phyloP scores from a whole-genome alignment of 495 filamentous ascomycete species.

The Massariosphaeria phaeospora region DNA sequence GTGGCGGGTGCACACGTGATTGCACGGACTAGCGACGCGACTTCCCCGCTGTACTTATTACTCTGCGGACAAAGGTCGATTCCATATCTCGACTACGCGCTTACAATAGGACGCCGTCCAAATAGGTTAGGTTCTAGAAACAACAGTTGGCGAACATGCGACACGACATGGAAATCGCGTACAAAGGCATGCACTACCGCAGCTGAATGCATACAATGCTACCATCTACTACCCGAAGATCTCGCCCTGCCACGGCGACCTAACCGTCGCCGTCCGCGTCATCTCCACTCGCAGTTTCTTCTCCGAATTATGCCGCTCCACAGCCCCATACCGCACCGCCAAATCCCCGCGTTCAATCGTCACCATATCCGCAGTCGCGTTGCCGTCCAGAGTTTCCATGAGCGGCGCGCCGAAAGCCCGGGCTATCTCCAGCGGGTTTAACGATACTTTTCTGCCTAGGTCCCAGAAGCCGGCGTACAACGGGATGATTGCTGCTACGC shows the following conservation, averaged over 20 bases:
- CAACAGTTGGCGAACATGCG: too few species aligned
- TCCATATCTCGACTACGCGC: too few species aligned
- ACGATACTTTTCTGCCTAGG: constrained; percentile 15
- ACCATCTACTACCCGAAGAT: constrained; percentile 18
- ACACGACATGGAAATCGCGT: too few species aligned
- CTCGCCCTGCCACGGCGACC: constrained; percentile 20
- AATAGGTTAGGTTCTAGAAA: too few species aligned
- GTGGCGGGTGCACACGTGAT: too few species aligned
- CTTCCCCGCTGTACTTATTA: too few species aligned
- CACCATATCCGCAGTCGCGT: constrained; percentile 14
- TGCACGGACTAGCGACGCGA: too few species aligned
- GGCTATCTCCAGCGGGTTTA: constrained; percentile 30
- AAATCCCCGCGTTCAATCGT: constrained; percentile 15
- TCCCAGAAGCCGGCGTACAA: constrained; percentile 27
- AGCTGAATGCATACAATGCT: too few species aligned
- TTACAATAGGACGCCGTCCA: too few species aligned
- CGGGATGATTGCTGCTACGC: constrained; percentile 12
- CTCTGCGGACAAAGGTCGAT: too few species aligned
- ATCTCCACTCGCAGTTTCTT: constrained; percentile 28
- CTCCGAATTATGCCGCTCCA: constrained; percentile 26
- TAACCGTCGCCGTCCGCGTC: constrained; percentile 8
- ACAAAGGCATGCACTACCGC: too few species aligned
- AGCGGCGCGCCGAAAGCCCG: constrained; percentile 27
- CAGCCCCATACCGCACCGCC: constrained; percentile 20
- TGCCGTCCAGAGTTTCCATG: constrained; percentile 24